phyloP scores from a whole-genome alignment of 2,329 filamentous ascomycete genomes.

The Sarocladium kiliense region DNA sequence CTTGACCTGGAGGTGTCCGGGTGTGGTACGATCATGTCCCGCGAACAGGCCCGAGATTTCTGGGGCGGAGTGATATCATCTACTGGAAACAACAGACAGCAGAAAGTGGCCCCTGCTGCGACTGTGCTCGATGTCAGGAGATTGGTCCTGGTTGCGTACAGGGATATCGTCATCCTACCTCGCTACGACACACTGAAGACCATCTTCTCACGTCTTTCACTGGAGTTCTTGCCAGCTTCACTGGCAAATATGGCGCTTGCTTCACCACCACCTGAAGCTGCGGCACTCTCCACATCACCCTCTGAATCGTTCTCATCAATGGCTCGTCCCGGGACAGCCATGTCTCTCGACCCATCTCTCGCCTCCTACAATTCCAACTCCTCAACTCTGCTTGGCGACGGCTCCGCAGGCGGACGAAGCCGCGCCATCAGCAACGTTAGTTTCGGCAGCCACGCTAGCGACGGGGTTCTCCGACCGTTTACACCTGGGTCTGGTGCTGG shows the following conservation, averaged over 20 bases:
- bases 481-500: too few species aligned
- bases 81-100: conserved; percentile 8
- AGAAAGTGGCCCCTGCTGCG: conserved; percentile 41
- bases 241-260: conserved; percentile 46
- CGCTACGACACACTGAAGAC: conserved; percentile 84
- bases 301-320: conserved; percentile 40
- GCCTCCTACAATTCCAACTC: conserved; percentile 75
- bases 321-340: conserved; percentile 65
- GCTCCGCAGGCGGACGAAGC: conserved; percentile 55
- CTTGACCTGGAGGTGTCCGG: conserved; percentile 92
- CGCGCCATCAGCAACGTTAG: conserved; percentile 85
- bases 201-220: conserved; percentile 82
- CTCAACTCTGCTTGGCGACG: conserved; percentile 72
- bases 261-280: conserved; percentile 44
- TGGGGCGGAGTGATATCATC: conserved; percentile 66
- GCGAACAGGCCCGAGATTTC: conserved; percentile 79
- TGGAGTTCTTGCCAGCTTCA: conserved; percentile 65
- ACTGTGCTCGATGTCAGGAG: conserved; percentile 76
- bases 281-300: conserved; percentile 44
- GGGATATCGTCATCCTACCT: conserved; percentile 82
- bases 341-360: conserved; percentile 68
- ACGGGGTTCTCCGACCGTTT: conserved; percentile 41
- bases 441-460: conserved; percentile 49
- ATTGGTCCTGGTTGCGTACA: conserved; percentile 80
- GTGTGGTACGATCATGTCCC: conserved; percentile 69